Evolutionary conservation across 441 rosid genomes (phyloP).

Genomic region (Mallotus japonicus): DNA sequence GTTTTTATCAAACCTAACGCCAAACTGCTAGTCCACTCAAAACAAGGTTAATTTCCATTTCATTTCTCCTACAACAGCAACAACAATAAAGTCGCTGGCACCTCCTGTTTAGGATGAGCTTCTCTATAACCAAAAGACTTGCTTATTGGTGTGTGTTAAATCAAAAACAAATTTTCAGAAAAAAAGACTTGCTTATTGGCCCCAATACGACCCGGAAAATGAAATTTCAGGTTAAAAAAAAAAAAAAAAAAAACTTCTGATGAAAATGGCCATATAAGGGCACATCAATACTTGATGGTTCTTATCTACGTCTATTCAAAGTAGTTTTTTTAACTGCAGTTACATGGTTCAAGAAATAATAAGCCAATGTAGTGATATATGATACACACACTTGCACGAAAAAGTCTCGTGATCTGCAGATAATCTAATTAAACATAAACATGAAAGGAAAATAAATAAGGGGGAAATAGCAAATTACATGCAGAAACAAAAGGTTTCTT

Average conservation of each 20-base stretch:
- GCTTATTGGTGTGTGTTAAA: too few species aligned
- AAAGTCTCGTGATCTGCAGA: constrained; percentile 41
- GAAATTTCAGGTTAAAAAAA: not conserved
- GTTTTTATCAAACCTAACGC: too few species aligned
- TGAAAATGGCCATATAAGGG: constrained; percentile 7
- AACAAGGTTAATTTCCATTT: not conserved
- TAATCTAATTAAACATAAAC: constrained; percentile 30
- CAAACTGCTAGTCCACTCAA: too few species aligned
- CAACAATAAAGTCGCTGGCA: not conserved
- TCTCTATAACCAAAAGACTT: not conserved
- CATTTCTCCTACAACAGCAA: not conserved
- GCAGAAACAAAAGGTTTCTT: constrained; percentile 35
- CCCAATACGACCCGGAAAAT: not conserved
- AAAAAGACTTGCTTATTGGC: not conserved
- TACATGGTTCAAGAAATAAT: constrained; percentile 16
- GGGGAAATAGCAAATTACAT: constrained; percentile 29
- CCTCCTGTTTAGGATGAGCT: not conserved
- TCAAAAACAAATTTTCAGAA: too few species aligned
- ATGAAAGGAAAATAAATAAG: constrained; percentile 24
- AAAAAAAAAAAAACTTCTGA: too few species aligned
- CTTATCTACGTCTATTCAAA: constrained; percentile 28
- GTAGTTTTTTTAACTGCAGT: constrained; percentile 26
- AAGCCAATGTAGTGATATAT: constrained; percentile 30
- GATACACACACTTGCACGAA: constrained; percentile 44
- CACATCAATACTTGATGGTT: constrained; percentile 29